Base-by-base conservation (phyloP, 164 flowering plant species). In the Amborella trichopoda region DNA sequence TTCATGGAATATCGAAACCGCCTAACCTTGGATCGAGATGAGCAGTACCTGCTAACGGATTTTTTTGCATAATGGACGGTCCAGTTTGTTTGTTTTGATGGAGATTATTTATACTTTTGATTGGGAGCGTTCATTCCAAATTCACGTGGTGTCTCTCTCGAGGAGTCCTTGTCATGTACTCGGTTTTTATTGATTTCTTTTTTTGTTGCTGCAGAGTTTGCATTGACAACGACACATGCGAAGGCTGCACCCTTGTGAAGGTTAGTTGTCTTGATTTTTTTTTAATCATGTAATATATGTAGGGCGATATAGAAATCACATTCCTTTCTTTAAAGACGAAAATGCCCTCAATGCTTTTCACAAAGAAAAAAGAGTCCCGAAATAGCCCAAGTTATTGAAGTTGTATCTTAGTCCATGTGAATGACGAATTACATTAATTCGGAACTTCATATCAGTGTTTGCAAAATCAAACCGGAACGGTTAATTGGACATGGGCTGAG, bases 161-260 rank as follows among this genome's bases (percentile, higher is more conserved):
- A 30, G 34, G 34, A 30, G 14, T 30, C 9, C 11, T 8, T 30
- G 1, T 9, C 34, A 8, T 30, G 14, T 9, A 30, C 14, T 30
- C 9, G 34, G 11, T 30, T 9, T 30, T 30, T 30, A 14, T 30
- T 9, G 34, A 44, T 48, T 37, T 14, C 34, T 30, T 37, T 37
- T 37, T 49, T 21, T 19, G 28, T 46, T 44, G 24, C 47, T 71
- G 63, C 81, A 90, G 98, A 55, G 81, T 83, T 62, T 69, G 74
- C 41, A 57, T 90, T 18, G 98, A 90, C 50, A 90, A 90, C 38
- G 84, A 85, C 34, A 26, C 87, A 23, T 66, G 65, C 58, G 60
- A 55, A 47, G 77, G 78, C 53, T 79, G 86, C 69, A 90, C 91
- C 3, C 81, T 86, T 54, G 82, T 86, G 41, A 90, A 86, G 98